Evolutionary conservation across 306 rosid genomes (phyloP).

Genomic region (Luffa acutangula): DNA sequence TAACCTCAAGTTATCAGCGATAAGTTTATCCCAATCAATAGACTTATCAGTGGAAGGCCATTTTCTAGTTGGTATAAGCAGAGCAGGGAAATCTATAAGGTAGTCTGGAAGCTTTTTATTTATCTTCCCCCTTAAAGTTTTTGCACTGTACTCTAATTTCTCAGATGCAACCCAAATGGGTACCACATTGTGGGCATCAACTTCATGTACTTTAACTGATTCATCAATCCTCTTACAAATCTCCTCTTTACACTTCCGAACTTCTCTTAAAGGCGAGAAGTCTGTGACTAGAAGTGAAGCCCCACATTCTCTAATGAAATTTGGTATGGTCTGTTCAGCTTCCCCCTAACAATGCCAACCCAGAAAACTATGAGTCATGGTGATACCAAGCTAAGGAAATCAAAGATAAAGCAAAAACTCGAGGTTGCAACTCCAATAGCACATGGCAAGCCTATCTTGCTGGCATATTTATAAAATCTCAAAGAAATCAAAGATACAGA

Average conservation of each 20-base stretch:
- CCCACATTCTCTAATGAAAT: slow-evolving; percentile 61
- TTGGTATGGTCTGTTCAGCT: slow-evolving; percentile 67
- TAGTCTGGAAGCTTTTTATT: slow-evolving; percentile 65
- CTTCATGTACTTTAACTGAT: slow-evolving; percentile 60
- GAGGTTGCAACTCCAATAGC: too few species aligned
- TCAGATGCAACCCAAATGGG: slow-evolving; percentile 84
- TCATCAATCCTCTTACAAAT: slow-evolving; percentile 58
- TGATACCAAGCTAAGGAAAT: neutral
- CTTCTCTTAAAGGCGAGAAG: slow-evolving; percentile 70
- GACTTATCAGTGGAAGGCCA: slow-evolving; percentile 30
- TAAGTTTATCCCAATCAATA: slow-evolving; percentile 51
- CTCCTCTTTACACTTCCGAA: slow-evolving; percentile 54
- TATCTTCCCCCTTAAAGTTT: slow-evolving; percentile 72
- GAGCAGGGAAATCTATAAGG: slow-evolving; percentile 58
- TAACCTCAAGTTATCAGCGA: slow-evolving; percentile 63
- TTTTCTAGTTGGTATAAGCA: slow-evolving; percentile 36
- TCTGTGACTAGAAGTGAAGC: slow-evolving; percentile 84
- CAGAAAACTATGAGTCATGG: slow-evolving; percentile 4
- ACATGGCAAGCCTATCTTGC: neutral
- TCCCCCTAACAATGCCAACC: slow-evolving; percentile 42
- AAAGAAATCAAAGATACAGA: neutral
- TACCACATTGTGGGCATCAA: slow-evolving; percentile 85
- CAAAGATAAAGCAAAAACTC: neutral
- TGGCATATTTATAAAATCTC: neutral
- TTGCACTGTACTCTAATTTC: slow-evolving; percentile 83